These are phyloP conservation scores for Rhodotorula toruloides DNA, from an alignment of 768 basidiomycete species.

Conservation along the genomic window DNA sequence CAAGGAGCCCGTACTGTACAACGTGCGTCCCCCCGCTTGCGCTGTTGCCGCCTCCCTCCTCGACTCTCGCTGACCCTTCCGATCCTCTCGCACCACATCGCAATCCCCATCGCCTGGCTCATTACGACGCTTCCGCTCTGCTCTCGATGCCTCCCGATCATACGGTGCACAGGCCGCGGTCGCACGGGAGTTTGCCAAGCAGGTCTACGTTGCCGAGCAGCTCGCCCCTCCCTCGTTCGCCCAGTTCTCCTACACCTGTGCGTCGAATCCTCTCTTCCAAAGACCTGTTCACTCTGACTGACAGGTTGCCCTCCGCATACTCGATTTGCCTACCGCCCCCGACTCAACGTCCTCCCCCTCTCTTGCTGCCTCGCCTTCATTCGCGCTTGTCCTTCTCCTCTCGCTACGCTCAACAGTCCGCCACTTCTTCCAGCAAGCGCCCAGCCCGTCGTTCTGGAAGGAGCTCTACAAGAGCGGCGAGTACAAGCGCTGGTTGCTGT, in stretches of 20 bases:
- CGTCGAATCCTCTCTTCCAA: background rate
- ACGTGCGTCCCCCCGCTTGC: conserved; percentile 50
- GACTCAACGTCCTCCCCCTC: conserved; percentile 30
- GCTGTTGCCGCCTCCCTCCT: background rate
- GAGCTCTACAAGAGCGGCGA: conserved; percentile 56
- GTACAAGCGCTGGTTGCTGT: conserved; percentile 59
- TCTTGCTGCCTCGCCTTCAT: background rate
- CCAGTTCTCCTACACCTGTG: conserved; percentile 31
- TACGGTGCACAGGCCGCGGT: conserved; percentile 51
- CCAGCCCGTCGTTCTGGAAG: conserved; percentile 60
- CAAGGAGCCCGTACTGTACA: conserved; percentile 71
- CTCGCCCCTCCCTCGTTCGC: conserved; percentile 59
- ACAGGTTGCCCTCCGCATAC: too few relatives aligned
- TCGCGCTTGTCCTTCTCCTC: background rate
- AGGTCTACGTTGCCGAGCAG: conserved; percentile 64
- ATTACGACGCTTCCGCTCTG: too few relatives aligned
- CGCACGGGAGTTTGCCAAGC: conserved; percentile 66
- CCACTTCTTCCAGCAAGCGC: conserved; percentile 61
- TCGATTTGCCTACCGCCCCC: background rate
- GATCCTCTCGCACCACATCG: background rate
- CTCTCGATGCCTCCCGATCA: background rate
- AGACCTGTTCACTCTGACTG: background rate
- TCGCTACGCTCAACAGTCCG: conserved; percentile 53
- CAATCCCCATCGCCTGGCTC: background rate
- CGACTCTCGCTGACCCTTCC: background rate